phyloP scores from a whole-genome alignment of 305 asterid species.

The Solanum hybrid region DNA sequence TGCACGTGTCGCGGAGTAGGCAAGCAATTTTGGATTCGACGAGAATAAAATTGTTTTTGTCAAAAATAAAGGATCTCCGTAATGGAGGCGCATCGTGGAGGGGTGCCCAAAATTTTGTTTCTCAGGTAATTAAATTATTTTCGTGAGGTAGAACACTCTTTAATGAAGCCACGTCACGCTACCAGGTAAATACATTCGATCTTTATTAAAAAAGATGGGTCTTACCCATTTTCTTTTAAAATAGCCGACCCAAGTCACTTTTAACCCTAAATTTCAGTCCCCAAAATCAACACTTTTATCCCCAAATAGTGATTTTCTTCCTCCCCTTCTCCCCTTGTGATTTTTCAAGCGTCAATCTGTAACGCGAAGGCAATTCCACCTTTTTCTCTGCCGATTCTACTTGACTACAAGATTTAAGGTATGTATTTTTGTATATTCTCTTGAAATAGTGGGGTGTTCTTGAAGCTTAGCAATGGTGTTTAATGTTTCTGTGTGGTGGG shows the following conservation, averaged over 20 bases:
- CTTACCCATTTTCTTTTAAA: not conserved
- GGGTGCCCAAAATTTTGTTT: too few species aligned
- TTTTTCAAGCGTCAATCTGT: not conserved
- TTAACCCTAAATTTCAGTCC: not conserved
- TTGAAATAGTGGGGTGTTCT: not conserved
- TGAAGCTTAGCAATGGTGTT: not conserved
- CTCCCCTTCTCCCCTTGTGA: not conserved
- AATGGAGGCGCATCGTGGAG: not conserved
- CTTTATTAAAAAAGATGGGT: too few species aligned
- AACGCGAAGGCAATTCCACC: not conserved
- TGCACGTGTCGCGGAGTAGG: not conserved
- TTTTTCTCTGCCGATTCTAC: not conserved
- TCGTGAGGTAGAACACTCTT: not conserved
- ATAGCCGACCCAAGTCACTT: not conserved
- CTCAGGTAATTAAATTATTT: accelerated
- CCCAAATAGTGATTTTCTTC: not conserved
- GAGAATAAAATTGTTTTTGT: not conserved
- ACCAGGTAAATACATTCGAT: too few species aligned
- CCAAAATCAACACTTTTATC: not conserved
- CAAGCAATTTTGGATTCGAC: not conserved
- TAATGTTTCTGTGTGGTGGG: too few species aligned
- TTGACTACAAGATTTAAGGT: not conserved
- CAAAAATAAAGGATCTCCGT: not conserved
- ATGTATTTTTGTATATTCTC: not conserved
- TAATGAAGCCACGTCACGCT: not conserved